phyloP scores from a whole-genome alignment of 768 basidiomycete species.

The Cyclocybe cylindracea region DNA sequence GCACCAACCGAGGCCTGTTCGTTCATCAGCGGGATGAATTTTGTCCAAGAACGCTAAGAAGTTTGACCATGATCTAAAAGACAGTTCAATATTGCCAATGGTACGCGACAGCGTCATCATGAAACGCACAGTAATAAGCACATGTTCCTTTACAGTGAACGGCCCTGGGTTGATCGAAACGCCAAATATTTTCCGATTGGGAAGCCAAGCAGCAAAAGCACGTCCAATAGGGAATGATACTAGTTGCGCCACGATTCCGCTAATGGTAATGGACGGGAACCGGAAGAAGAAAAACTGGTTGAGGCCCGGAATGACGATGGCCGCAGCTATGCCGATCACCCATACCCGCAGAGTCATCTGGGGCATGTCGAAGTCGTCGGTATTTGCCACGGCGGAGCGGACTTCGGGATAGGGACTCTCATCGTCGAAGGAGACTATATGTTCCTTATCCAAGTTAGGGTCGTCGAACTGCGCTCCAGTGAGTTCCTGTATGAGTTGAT shows the following conservation, averaged over 20 bases:
- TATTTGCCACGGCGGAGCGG: conserved; percentile 66
- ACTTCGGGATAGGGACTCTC: conserved; percentile 84
- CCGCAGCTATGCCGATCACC: conserved; percentile 55
- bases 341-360: conserved; percentile 51
- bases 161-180: conserved; percentile 71
- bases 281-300: conserved; percentile 61
- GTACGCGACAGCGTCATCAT: not conserved
- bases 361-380: conserved; percentile 62
- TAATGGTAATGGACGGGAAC: conserved; percentile 38
- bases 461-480: conserved; percentile 42
- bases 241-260: conserved; percentile 65
- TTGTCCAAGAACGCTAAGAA: conserved; percentile 13
- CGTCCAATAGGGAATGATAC: conserved; percentile 71
- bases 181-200: conserved; percentile 58
- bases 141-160: conserved; percentile 79
- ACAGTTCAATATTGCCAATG: not conserved
- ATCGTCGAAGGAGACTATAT: conserved; percentile 44
- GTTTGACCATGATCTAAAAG: conserved; percentile 37
- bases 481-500: conserved; percentile 22
- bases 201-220: conserved; percentile 53
- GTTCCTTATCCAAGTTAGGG: conserved; percentile 44
- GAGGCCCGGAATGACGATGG: conserved; percentile 56
- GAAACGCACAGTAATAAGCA: conserved; percentile 48
- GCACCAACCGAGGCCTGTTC: conserved; percentile 60
- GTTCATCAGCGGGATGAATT: not conserved